A percentile compares a stretch with the other conserved stretches of the same genome.
These are phyloP conservation scores for Annona cherimola DNA, from an alignment of 164 flowering plant species.

Conservation along the genomic window DNA sequence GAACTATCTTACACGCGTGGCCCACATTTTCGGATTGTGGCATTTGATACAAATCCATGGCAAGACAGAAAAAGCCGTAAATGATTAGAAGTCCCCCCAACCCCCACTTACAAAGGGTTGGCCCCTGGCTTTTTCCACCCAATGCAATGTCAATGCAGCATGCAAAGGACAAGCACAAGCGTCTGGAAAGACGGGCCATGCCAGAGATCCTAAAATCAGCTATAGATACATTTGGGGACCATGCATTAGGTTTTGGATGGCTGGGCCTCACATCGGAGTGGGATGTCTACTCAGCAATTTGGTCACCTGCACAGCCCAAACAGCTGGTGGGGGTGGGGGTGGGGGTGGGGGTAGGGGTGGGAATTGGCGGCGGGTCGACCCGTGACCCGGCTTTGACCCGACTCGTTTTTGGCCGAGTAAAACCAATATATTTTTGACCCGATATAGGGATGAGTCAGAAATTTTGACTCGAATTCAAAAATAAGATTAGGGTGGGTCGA, in stretches of 20 bases:
- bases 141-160: not conserved
- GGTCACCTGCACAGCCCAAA: not conserved
- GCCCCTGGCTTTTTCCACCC: not conserved
- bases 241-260: not conserved
- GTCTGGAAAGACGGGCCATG: not conserved
- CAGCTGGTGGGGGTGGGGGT: slow-evolving; percentile 3
- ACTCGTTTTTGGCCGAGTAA: too few relatives aligned
- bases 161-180: slow-evolving; percentile 2
- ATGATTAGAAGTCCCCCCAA: slow-evolving; percentile 2
- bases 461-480: too few relatives aligned
- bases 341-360: too few relatives aligned
- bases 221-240: slow-evolving; percentile 2
- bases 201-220: not conserved
- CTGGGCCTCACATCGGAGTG: not conserved
- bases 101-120: not conserved
- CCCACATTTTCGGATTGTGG: not conserved
- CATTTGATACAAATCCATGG: slow-evolving; percentile 1
- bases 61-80: slow-evolving; percentile 3
- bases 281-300: slow-evolving; percentile 4
- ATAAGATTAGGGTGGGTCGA: too few relatives aligned
- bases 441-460: too few relatives aligned
- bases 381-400: too few relatives aligned
- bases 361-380: too few relatives aligned
- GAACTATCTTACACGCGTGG: not conserved
- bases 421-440: too few relatives aligned